These are phyloP conservation scores for Paraphoma chrysanthemicola DNA, from an alignment of 2,329 filamentous ascomycete genomes.

Conservation along the genomic window DNA sequence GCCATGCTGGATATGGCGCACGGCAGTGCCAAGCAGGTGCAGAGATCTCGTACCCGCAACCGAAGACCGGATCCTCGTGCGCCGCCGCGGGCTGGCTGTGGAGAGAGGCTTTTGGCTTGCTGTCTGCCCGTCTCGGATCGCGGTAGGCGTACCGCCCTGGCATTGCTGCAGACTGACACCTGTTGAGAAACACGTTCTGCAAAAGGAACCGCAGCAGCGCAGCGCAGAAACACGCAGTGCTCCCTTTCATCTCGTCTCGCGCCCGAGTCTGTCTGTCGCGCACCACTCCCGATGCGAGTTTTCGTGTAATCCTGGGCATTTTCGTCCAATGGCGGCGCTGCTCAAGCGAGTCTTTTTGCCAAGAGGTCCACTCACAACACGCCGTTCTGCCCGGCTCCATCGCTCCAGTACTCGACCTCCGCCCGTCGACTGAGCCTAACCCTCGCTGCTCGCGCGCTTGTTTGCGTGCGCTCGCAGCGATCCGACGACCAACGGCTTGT, in stretches of 20 bases:
- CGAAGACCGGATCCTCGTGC: conserved; percentile 24
- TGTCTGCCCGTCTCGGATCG: conserved; percentile 26
- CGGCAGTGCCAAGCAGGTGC: background rate
- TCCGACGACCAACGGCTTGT: background rate
- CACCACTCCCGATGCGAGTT: conserved; percentile 7
- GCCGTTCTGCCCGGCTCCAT: background rate
- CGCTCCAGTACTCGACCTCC: background rate
- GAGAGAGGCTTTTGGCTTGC: conserved; percentile 28
- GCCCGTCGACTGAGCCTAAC: too few species aligned
- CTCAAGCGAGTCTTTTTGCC: conserved; percentile 26
- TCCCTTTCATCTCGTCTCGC: conserved; percentile 32
- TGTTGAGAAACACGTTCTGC: conserved; percentile 13
- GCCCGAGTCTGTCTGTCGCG: conserved; percentile 17
- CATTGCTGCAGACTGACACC: conserved; percentile 6
- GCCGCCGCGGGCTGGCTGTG: conserved; percentile 10
- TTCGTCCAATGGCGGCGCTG: conserved; percentile 27
- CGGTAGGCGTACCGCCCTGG: conserved; percentile 30
- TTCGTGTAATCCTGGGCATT: conserved; percentile 24
- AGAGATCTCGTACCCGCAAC: conserved; percentile 37
- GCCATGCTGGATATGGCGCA: background rate
- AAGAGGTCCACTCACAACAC: background rate
- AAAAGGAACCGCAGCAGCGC: conserved; percentile 4
- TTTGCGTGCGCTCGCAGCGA: background rate
- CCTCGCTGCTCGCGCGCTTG: background rate
- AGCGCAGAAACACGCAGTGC: conserved; percentile 15